A percentile compares a stretch with the other conserved stretches of the same genome.
phyloP scores from a whole-genome alignment of 352 stramenopile species.

The Phytopythium montanum region DNA sequence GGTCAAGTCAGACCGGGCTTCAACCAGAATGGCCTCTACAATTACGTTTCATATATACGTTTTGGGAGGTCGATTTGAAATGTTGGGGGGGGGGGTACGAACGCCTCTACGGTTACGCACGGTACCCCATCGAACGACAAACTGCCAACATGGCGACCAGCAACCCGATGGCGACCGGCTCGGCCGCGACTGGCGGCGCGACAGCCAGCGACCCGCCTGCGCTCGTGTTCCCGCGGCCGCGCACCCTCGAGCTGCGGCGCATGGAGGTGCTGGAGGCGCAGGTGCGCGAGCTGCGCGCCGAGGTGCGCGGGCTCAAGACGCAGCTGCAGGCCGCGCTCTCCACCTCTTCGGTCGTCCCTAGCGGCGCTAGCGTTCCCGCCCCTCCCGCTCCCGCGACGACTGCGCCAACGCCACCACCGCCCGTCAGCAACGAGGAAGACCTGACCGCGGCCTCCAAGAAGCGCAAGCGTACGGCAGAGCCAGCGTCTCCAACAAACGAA shows the following conservation, averaged over 20 bases:
- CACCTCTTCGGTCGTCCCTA: too few relatives aligned
- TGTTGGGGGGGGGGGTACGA: too few relatives aligned
- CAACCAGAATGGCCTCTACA: too few relatives aligned
- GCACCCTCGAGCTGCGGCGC: slow-evolving; percentile 7
- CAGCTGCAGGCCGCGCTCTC: slow-evolving; percentile 19
- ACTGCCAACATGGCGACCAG: background rate
- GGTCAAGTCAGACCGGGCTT: too few relatives aligned
- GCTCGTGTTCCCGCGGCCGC: slow-evolving; percentile 10
- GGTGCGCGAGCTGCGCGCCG: slow-evolving; percentile 22
- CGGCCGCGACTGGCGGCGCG: too few relatives aligned
- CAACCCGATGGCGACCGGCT: background rate
- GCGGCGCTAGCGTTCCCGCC: background rate
- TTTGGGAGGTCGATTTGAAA: too few relatives aligned
- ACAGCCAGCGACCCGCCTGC: slow-evolving; percentile 2
- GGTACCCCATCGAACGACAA: background rate
- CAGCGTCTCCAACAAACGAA: background rate
- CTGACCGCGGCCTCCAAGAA: background rate
- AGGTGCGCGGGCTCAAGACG: slow-evolving; percentile 20
- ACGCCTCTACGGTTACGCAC: too few relatives aligned
- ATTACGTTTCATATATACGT: too few relatives aligned
- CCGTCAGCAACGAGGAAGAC: background rate
- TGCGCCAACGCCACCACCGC: background rate
- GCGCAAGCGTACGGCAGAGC: background rate
- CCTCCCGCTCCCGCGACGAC: background rate
- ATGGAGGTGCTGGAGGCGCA: slow-evolving; percentile 13